Base-by-base conservation (phyloP, 305 asterid genomes). In the Nicotiana rustica region DNA sequence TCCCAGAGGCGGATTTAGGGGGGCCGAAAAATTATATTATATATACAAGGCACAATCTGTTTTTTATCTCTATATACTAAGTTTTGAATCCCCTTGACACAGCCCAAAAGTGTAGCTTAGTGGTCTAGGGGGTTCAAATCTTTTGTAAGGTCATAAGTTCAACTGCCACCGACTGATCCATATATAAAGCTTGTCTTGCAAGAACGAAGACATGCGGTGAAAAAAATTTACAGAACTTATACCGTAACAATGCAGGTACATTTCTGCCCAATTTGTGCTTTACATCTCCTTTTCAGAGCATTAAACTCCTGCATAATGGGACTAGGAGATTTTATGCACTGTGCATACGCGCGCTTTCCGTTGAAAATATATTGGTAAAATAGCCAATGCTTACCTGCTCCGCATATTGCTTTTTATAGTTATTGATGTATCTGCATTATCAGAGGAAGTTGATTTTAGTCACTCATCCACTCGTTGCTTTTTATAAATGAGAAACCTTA, bases 221-320 rank as follows among this genome's bases (percentile, higher is more conserved):
- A 81, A 15, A 18, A 3, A 19, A 17, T 21, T 52, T 59, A 33
- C 64, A 49, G 35, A 59, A 41, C 10, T 10, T 18, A 14, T 91
- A 91, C 97, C 91, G 88, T 88, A 41, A 92, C 86, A 85, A 93
- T 84, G 89, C 98, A 94, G 82, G 89, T 89, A 88, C 89, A 89
- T 68, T 86, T 87, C 25, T 88, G 88, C 84, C 91, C 93, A 3
- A 90, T 49, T 80, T 81, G 89, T 60, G 90, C 67, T 14, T 80
- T 89, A 86, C 92, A 85, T 90, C 93, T 87, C 83, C 83, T 83
- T 86, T 85, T 92, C 87, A 94, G 66, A 9, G 86, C 85, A 60
- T 82, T 87, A 85, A 83, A 94, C 76, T 89, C 97, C 95, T 93
- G 87, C 69, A 84, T 7, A 69, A 57, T 77, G 47, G 29, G 62